These are phyloP conservation scores for Imleria badia DNA, from an alignment of 768 basidiomycete species.

Conservation along the genomic window DNA sequence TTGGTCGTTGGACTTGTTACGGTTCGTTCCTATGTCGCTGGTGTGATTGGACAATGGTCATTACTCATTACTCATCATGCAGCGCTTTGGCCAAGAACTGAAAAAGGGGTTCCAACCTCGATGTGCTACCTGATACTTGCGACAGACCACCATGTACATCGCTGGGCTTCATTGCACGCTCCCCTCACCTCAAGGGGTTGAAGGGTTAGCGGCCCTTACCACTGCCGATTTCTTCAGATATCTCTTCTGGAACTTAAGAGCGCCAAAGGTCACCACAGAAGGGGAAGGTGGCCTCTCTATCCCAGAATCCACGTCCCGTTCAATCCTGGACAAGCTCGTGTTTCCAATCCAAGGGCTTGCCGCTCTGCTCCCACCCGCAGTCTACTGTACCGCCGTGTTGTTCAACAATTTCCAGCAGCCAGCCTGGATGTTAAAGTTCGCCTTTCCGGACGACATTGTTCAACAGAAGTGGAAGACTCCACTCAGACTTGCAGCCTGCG, in stretches of 20 bases:
- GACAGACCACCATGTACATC: slow-evolving; percentile 27
- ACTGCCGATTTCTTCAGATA: slow-evolving; percentile 26
- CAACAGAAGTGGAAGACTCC: slow-evolving; percentile 22
- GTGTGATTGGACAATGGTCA: not conserved
- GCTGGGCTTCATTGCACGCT: slow-evolving; percentile 23
- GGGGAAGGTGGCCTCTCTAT: slow-evolving; percentile 20
- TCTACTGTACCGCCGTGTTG: slow-evolving; percentile 28
- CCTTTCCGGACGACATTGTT: slow-evolving; percentile 27
- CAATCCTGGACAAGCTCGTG: slow-evolving; percentile 28
- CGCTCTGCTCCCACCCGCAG: slow-evolving; percentile 23
- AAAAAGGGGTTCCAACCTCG: slow-evolving; percentile 15
- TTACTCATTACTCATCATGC: slow-evolving; percentile 22
- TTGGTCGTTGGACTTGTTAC: not conserved
- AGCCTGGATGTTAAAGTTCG: slow-evolving; percentile 32
- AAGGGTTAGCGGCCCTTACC: slow-evolving; percentile 25
- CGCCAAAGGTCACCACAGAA: not conserved
- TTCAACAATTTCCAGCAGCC: slow-evolving; percentile 36
- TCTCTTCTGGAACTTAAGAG: slow-evolving; percentile 9
- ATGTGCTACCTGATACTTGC: slow-evolving; percentile 6
- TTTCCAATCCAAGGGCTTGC: slow-evolving; percentile 29
- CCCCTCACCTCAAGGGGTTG: slow-evolving; percentile 15
- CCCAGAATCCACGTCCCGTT: slow-evolving; percentile 10
- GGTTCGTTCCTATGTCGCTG: not conserved
- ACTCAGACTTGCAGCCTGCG: slow-evolving; percentile 30
- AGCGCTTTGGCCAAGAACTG: slow-evolving; percentile 9